phyloP scores from a whole-genome alignment of 164 flowering plant genomes.

The Magnolia officinalis region DNA sequence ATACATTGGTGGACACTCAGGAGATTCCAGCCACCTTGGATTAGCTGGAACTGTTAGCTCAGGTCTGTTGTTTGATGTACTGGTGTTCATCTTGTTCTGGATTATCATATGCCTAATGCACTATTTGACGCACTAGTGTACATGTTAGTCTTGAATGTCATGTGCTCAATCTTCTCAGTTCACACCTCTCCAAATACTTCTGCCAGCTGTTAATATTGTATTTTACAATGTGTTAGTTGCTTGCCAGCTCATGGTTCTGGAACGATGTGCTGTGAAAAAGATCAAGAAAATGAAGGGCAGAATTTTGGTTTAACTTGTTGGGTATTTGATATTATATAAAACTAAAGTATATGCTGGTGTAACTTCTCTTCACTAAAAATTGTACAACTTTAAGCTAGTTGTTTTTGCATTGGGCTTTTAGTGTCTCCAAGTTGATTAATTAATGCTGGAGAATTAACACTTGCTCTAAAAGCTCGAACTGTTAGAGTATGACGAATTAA shows the following conservation, averaged over 20 bases:
- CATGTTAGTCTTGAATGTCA: not conserved
- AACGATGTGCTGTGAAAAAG: not conserved
- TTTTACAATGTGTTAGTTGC: not conserved
- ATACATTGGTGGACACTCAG: slow-evolving; percentile 42
- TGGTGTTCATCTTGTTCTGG: not conserved
- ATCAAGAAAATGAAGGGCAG: not conserved
- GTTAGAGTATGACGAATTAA: no score
- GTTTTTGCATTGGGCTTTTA: not conserved
- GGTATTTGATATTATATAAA: not conserved
- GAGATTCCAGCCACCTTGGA: slow-evolving; percentile 49
- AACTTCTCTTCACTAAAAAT: not conserved
- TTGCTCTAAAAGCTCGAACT: no score
- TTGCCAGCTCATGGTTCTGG: not conserved
- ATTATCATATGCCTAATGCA: not conserved
- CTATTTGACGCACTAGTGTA: not conserved
- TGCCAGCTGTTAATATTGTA: not conserved
- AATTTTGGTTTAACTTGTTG: not conserved
- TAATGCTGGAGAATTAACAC: no score
- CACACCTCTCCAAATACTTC: not conserved
- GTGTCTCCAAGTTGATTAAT: not conserved
- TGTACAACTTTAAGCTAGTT: not conserved
- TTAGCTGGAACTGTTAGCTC: slow-evolving; percentile 50
- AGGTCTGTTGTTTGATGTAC: slow-evolving; percentile 42
- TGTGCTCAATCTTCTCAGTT: not conserved
- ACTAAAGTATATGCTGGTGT: not conserved